phyloP scores from a whole-genome alignment of 1,139 yeast genomes.

The Tardiomyces depauwii region DNA sequence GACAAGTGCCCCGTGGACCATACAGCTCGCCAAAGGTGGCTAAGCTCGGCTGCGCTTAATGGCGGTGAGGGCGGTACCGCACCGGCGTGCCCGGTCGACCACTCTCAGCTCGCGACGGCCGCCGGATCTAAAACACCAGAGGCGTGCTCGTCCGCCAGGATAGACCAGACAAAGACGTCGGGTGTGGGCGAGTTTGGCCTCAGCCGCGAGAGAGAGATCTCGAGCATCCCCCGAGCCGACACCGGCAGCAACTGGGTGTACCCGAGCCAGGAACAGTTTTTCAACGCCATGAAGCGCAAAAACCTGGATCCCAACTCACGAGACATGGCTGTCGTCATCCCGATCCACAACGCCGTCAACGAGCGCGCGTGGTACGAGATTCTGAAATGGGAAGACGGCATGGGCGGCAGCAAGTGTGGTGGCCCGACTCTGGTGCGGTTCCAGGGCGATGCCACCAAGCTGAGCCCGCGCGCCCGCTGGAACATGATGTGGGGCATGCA shows the following conservation, averaged over 20 bases:
- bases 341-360: conserved; percentile 88
- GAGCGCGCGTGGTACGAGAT: conserved; percentile 90
- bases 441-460: conserved; percentile 74
- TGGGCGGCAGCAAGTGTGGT: conserved; percentile 49
- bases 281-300: conserved; percentile 86
- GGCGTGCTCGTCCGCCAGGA: conserved; percentile 20
- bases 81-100: conserved; percentile 10
- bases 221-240: conserved; percentile 77
- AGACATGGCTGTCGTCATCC: conserved; percentile 88
- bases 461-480: conserved; percentile 85
- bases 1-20: conserved; percentile 59
- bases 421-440: conserved; percentile 79
- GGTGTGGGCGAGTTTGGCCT: conserved; percentile 15
- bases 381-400: conserved; percentile 63
- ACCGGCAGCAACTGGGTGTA: conserved; percentile 70
- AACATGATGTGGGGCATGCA: conserved; percentile 49
- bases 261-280: conserved; percentile 92
- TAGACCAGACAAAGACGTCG: conserved; percentile 17
- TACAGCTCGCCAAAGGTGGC: conserved; percentile 28
- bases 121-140: conserved; percentile 8
- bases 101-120: conserved; percentile 2
- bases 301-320: conserved; percentile 71
- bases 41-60: neutral
- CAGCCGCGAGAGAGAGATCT: conserved; percentile 58
- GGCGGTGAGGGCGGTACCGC: conserved; percentile 29